A percentile compares a stretch with the other conserved stretches of the same genome.
These are phyloP conservation scores for Coemansia sp. DNA, from an alignment of 192 early-diverging fungal species.

Conservation along the genomic window DNA sequence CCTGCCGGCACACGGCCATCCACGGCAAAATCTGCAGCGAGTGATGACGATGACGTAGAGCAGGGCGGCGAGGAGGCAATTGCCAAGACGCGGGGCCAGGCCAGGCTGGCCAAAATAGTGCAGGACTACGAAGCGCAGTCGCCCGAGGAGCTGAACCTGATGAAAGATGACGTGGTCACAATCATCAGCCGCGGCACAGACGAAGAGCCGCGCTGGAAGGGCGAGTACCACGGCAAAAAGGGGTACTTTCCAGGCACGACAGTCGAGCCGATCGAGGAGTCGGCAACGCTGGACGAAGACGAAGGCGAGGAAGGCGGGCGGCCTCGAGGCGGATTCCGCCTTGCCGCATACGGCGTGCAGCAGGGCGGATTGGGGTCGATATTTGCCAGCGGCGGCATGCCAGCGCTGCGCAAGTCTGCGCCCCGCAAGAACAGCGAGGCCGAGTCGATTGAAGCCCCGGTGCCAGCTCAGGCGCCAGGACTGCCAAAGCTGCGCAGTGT, in stretches of 20 bases:
- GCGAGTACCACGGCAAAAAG: constrained; percentile 76
- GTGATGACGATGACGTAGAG: neutral
- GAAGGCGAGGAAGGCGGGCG: constrained; percentile 15
- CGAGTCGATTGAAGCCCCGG: constrained; percentile 8
- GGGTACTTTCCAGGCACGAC: constrained; percentile 70
- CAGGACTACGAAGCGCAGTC: constrained; percentile 71
- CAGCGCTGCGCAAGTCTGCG: constrained; percentile 63
- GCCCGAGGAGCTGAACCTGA: constrained; percentile 66
- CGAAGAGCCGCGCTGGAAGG: constrained; percentile 66
- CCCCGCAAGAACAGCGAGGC: constrained; percentile 32
- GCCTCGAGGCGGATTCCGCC: constrained; percentile 56
- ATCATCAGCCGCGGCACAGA: constrained; percentile 61
- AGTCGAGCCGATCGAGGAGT: constrained; percentile 50
- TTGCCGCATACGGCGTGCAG: constrained; percentile 77
- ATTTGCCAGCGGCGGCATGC: constrained; percentile 69
- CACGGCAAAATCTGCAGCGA: neutral
- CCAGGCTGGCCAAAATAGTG: constrained; percentile 62
- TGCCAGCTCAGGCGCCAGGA: constrained; percentile 14
- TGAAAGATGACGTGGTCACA: constrained; percentile 66
- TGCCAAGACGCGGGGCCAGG: constrained; percentile 17
- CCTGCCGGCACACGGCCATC: constrained; percentile 2
- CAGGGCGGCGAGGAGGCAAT: neutral
- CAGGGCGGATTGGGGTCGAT: constrained; percentile 76
- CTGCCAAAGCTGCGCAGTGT: constrained; percentile 54
- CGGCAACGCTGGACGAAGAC: constrained; percentile 29